Evolutionary conservation across 2,329 filamentous ascomycete species (phyloP).

Genomic region (Hypoxylon sp.): DNA sequence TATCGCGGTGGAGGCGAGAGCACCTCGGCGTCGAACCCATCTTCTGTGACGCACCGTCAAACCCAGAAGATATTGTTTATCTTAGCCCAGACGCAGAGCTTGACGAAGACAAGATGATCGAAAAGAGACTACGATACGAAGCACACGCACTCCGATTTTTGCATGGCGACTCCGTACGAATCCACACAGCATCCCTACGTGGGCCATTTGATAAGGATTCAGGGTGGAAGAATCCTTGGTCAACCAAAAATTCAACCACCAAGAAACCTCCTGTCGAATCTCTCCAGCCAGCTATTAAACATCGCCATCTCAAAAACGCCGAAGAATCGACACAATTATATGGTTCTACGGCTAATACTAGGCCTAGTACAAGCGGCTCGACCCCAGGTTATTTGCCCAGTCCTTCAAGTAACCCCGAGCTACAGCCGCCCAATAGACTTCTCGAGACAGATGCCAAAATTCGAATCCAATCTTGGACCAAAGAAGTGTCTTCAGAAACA

Average conservation of each 20-base stretch:
- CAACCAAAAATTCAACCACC: slow-evolving; percentile 41
- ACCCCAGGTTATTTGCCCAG: slow-evolving; percentile 54
- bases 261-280: slow-evolving; percentile 11
- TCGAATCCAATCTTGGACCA: slow-evolving; percentile 43
- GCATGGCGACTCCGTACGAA: slow-evolving; percentile 61
- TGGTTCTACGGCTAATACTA: slow-evolving; percentile 18
- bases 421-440: slow-evolving; percentile 26
- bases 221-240: slow-evolving; percentile 65
- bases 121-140: slow-evolving; percentile 66
- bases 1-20: slow-evolving; percentile 37
- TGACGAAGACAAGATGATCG: slow-evolving; percentile 56
- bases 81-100: slow-evolving; percentile 66
- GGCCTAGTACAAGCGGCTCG: slow-evolving; percentile 32
- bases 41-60: slow-evolving; percentile 55
- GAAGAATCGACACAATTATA: too few relatives aligned
- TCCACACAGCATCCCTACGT: slow-evolving; percentile 67
- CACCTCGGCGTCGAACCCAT: slow-evolving; percentile 51
- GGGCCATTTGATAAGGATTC: slow-evolving; percentile 66
- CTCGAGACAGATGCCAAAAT: slow-evolving; percentile 32
- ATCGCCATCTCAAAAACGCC: slow-evolving; percentile 12
- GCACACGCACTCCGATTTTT: slow-evolving; percentile 66
- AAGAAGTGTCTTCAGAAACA: slow-evolving; percentile 27
- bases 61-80: slow-evolving; percentile 59
- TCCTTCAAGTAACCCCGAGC: slow-evolving; percentile 43
- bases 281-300: slow-evolving; percentile 10